Evolutionary conservation across 2,329 filamentous ascomycete genomes (phyloP).

Genomic region (Arthroderma sp.): DNA sequence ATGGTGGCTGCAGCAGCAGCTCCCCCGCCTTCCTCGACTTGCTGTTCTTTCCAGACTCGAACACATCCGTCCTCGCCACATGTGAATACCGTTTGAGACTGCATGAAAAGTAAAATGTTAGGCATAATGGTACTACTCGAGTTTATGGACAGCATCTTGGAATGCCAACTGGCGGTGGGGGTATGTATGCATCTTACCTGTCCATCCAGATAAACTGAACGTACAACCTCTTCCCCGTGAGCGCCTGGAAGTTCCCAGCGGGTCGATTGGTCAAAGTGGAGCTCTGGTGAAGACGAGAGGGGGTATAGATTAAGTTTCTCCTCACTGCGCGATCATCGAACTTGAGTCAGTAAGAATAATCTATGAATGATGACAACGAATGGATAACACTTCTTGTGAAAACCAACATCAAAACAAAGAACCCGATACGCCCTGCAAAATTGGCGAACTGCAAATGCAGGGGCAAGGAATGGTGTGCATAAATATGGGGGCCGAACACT

Average conservation of each 20-base stretch:
- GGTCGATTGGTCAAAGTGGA: conserved; percentile 28
- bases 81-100: conserved; percentile 31
- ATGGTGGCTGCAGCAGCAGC: not conserved
- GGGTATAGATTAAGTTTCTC: conserved; percentile 32
- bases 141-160: conserved; percentile 5
- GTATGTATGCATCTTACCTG: conserved; percentile 20
- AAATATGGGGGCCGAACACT: not conserved
- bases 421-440: not conserved
- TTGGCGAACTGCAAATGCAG: conserved; percentile 2
- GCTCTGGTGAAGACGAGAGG: conserved; percentile 21
- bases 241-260: conserved; percentile 31
- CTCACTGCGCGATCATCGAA: conserved; percentile 16
- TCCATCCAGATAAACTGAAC: conserved; percentile 33
- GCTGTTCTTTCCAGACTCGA: conserved; percentile 21
- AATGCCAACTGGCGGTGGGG: not conserved
- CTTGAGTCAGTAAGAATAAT: not conserved
- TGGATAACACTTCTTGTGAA: too few relatives aligned
- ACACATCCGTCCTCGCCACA: conserved; percentile 34
- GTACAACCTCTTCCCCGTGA: conserved; percentile 37
- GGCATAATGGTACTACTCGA: not conserved
- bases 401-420: too few relatives aligned
- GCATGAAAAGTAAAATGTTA: conserved; percentile 1
- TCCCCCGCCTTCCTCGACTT: conserved; percentile 13
- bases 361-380: not conserved
- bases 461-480: not conserved